Evolutionary conservation across 2,329 filamentous ascomycete genomes (phyloP).

Genomic region (Neofusicoccum laricinum): DNA sequence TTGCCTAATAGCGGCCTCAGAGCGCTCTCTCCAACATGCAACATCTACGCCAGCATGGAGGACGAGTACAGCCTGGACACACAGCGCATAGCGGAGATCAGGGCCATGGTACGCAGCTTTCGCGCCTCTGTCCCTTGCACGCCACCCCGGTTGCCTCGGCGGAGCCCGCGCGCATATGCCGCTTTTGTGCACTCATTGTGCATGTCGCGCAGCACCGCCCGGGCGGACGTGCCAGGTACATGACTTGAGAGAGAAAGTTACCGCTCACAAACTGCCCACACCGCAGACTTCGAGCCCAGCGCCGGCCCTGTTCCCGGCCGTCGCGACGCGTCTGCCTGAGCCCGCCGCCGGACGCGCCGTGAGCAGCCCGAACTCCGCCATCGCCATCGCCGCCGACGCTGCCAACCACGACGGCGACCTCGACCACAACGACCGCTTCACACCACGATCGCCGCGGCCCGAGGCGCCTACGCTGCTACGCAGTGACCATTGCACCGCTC

Average conservation of each 20-base stretch:
- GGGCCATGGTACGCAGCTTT: background rate
- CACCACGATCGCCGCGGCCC: background rate
- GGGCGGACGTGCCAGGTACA: background rate
- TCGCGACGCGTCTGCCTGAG: constrained; percentile 12
- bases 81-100: constrained; percentile 14
- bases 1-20: background rate
- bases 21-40: background rate
- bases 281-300: constrained; percentile 3
- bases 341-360: background rate
- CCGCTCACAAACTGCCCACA: background rate
- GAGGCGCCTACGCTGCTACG: background rate
- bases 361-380: background rate
- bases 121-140: background rate
- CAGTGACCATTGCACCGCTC: background rate
- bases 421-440: background rate
- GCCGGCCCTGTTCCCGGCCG: background rate
- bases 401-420: background rate
- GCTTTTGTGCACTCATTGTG: constrained; percentile 8
- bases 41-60: background rate
- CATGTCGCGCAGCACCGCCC: background rate
- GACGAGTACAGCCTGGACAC: constrained; percentile 4
- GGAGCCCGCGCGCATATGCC: background rate
- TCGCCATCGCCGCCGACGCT: background rate
- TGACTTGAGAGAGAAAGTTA: background rate
- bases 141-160: background rate